Percentiles rank a stretch among this genome's conserved stretches.
phyloP scores from a whole-genome alignment of 768 basidiomycete species.

The Calocera cornea region DNA sequence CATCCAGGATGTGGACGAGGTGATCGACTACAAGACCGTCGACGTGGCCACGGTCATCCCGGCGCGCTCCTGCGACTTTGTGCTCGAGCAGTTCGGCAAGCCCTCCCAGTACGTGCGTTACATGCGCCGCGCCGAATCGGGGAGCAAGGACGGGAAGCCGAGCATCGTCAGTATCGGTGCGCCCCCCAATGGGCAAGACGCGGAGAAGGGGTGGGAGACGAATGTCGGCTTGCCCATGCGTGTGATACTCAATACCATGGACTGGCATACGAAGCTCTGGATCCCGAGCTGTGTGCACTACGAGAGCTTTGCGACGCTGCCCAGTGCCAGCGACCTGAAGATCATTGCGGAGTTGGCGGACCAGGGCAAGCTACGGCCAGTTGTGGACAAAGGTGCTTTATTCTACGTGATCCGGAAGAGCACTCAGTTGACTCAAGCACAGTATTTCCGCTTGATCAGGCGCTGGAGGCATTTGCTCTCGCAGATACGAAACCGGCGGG shows the following conservation, averaged over 20 bases:
- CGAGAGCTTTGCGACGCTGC: background rate
- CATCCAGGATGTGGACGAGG: background rate
- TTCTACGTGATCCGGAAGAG: no score
- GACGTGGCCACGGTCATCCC: background rate
- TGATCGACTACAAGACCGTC: conserved; percentile 1
- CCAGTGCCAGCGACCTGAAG: background rate
- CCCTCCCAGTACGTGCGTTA: background rate
- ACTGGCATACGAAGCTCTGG: background rate
- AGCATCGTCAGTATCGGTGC: background rate
- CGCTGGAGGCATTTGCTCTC: background rate
- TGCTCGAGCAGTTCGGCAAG: background rate
- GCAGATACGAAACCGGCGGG: background rate
- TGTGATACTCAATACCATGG: background rate
- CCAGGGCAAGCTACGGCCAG: background rate
- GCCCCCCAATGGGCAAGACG: background rate
- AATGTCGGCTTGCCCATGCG: background rate
- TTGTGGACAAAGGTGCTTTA: no score
- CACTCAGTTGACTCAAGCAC: no score
- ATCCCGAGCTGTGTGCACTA: background rate
- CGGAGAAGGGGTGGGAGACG: background rate
- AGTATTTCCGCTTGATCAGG: background rate
- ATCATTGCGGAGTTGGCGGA: background rate
- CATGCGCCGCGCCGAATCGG: background rate
- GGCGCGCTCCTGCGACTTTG: background rate
- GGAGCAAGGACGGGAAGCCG: background rate